These are phyloP conservation scores for Hygrocybe coccinea DNA, from an alignment of 768 basidiomycete genomes.

Conservation along the genomic window DNA sequence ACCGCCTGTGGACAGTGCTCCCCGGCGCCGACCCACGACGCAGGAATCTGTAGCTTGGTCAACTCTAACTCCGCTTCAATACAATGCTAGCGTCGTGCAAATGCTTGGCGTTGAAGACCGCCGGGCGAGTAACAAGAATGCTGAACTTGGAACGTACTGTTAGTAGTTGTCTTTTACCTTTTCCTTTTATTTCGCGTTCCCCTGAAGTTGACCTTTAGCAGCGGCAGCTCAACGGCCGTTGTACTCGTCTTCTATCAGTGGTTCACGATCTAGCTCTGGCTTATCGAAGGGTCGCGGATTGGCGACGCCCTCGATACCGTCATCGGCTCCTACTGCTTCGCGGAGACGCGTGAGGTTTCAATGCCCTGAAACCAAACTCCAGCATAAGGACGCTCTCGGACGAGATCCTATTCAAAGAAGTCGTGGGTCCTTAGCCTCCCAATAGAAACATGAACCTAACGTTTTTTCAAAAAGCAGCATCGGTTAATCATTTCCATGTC, in stretches of 20 bases:
- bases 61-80: no score
- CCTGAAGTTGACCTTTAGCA: no score
- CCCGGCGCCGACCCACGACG: no score
- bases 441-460: conserved; percentile 33
- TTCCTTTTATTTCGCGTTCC: no score
- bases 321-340: conserved; percentile 36
- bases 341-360: conserved; percentile 8
- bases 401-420: conserved; percentile 1
- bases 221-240: no score
- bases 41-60: no score
- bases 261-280: conserved; percentile 49
- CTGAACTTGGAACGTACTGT: no score
- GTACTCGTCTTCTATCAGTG: conserved; percentile 23
- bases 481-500: conserved; percentile 20
- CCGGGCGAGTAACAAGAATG: no score
- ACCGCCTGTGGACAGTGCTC: no score
- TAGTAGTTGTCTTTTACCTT: no score
- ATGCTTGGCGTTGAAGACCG: no score
- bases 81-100: no score
- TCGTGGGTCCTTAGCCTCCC: background rate
- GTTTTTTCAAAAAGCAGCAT: background rate
- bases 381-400: conserved; percentile 38
- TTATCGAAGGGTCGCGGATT: conserved; percentile 40
- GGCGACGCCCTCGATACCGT: conserved; percentile 15
- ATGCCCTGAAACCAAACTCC: conserved; percentile 37